phyloP scores from a whole-genome alignment of 2,329 filamentous ascomycete species.

The Aspergillus novoparasiticus region DNA sequence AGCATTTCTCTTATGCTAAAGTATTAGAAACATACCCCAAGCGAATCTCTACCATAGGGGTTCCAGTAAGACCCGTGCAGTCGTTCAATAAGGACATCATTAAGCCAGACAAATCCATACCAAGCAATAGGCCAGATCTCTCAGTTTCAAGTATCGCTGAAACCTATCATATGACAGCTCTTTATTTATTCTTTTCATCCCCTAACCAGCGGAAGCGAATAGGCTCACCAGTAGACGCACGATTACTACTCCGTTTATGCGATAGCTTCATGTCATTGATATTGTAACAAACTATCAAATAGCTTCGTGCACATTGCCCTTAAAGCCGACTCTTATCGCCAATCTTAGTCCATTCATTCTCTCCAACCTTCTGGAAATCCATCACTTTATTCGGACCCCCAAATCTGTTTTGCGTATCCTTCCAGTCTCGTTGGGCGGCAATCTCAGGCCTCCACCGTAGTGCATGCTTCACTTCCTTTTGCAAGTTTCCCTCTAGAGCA shows the following conservation, averaged over 20 bases:
- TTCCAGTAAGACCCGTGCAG: no score
- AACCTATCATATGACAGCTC: no score
- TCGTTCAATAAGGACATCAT: no score
- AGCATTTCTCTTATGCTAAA: no score
- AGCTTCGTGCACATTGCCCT: neutral
- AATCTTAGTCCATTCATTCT: constrained; percentile 42
- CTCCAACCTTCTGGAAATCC: constrained; percentile 49
- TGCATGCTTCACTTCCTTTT: constrained; percentile 44
- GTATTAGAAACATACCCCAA: no score
- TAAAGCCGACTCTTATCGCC: neutral
- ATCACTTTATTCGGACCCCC: constrained; percentile 53
- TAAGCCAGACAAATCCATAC: no score
- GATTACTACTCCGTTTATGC: neutral
- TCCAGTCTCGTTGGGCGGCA: constrained; percentile 50
- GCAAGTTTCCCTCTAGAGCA: constrained; percentile 49
- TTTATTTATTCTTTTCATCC: neutral
- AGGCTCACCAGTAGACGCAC: neutral
- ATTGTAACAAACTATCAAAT: neutral
- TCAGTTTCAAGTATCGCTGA: no score
- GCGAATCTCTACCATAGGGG: no score
- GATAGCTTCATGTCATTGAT: neutral
- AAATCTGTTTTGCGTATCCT: constrained; percentile 51
- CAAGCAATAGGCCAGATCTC: no score
- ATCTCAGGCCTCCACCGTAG: constrained; percentile 58
- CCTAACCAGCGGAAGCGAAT: neutral